These are phyloP conservation scores for Trichosporon sp. DNA, from an alignment of 1,284 basidiomycete genomes.

Conservation along the genomic window DNA sequence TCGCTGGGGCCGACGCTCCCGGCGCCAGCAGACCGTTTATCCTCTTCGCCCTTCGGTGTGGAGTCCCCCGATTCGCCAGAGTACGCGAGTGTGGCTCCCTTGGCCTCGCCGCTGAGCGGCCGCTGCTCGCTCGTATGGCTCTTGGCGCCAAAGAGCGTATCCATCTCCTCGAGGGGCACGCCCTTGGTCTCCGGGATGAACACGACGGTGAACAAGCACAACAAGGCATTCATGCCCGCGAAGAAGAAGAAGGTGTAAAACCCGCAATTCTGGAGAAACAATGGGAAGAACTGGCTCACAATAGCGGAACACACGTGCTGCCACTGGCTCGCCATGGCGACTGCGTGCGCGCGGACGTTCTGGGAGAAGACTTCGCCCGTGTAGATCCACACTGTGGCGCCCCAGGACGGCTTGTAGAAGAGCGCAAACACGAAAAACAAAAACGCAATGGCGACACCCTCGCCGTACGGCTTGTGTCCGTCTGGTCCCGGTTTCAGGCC, in stretches of 20 bases:
- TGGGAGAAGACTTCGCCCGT: conserved; percentile 36
- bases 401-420: conserved; percentile 30
- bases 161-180: conserved; percentile 76
- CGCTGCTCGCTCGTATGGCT: conserved; percentile 8
- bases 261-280: conserved; percentile 21
- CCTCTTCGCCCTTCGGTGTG: neutral
- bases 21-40: neutral
- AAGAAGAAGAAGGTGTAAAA: conserved; percentile 28
- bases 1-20: neutral
- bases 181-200: conserved; percentile 28
- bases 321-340: conserved; percentile 32
- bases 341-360: conserved; percentile 33
- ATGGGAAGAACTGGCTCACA: conserved; percentile 33
- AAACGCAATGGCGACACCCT: conserved; percentile 32
- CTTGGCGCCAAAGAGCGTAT: conserved; percentile 68
- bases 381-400: conserved; percentile 37
- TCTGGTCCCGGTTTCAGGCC: conserved; percentile 23
- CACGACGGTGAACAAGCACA: conserved; percentile 22
- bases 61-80: neutral
- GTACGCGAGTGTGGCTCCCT: neutral
- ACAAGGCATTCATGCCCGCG: conserved; percentile 17
- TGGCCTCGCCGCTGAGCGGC: neutral
- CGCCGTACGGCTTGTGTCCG: conserved; percentile 29
- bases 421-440: conserved; percentile 20
- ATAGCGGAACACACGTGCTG: conserved; percentile 34